These are phyloP conservation scores for Acacia melanoxylon DNA, from an alignment of 306 rosid species.

Conservation along the genomic window DNA sequence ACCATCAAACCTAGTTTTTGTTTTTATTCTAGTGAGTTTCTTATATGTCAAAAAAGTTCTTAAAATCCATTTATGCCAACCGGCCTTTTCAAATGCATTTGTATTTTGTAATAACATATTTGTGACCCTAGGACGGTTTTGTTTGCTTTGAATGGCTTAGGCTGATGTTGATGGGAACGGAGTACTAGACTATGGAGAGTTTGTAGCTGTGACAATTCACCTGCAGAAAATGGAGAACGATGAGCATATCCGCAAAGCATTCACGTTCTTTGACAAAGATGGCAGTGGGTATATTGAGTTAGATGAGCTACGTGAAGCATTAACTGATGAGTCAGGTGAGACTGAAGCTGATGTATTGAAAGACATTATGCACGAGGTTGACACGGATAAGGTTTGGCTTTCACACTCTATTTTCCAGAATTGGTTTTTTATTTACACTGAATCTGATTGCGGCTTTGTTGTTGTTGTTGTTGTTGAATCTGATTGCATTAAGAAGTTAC, in stretches of 20 bases:
- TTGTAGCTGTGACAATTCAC: constrained; percentile 97
- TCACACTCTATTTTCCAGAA: constrained; percentile 23
- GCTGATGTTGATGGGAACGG: constrained; percentile 99
- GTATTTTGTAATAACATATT: constrained; percentile 9
- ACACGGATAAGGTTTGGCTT: constrained; percentile 86
- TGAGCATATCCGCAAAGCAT: constrained; percentile 88
- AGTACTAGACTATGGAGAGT: constrained; percentile 94
- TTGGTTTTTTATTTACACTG: neutral
- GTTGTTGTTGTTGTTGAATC: neutral
- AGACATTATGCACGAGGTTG: constrained; percentile 95
- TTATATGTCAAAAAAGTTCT: neutral
- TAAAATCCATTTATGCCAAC: constrained; percentile 3
- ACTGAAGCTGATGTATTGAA: constrained; percentile 68
- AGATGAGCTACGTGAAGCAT: constrained; percentile 72
- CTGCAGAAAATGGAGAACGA: constrained; percentile 97
- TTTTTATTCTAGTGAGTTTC: constrained; percentile 12
- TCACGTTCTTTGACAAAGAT: constrained; percentile 83
- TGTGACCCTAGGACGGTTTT: constrained; percentile 24
- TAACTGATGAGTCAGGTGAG: constrained; percentile 81
- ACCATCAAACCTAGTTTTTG: neutral
- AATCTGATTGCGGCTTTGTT: neutral
- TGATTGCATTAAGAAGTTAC: neutral
- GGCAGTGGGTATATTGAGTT: constrained; percentile 88
- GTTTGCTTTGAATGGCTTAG: constrained; percentile 40
- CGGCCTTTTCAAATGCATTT: constrained; percentile 2